These are phyloP conservation scores for Camptophora hylomeconis DNA, from an alignment of 2,329 filamentous ascomycete species.

Conservation along the genomic window DNA sequence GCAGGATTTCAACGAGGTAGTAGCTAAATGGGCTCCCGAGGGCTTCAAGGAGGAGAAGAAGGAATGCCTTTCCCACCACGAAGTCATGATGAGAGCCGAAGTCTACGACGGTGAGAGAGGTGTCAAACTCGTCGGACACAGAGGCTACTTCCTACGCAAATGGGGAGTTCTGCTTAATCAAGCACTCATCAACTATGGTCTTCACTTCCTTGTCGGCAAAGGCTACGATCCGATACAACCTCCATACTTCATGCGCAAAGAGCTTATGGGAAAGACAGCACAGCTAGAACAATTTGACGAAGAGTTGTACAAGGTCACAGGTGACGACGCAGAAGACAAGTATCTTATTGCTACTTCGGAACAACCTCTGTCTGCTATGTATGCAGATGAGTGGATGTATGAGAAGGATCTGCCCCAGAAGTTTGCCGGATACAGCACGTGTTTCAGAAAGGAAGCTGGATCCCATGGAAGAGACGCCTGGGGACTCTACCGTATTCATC, in stretches of 20 bases:
- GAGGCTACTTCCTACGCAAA: slow-evolving; percentile 81
- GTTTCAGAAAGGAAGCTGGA: slow-evolving; percentile 91
- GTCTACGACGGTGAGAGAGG: slow-evolving; percentile 89
- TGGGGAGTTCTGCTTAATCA: slow-evolving; percentile 88
- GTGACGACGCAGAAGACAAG: slow-evolving; percentile 81
- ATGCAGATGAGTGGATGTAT: slow-evolving; percentile 86
- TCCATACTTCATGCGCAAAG: slow-evolving; percentile 87
- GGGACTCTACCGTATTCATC: slow-evolving; percentile 96
- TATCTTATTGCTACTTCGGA: slow-evolving; percentile 74
- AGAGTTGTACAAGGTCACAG: slow-evolving; percentile 88
- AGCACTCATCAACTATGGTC: slow-evolving; percentile 86
- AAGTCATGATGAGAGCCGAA: slow-evolving; percentile 75
- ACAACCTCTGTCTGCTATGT: slow-evolving; percentile 85
- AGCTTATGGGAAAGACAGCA: slow-evolving; percentile 95
- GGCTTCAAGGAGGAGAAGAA: slow-evolving; percentile 62
- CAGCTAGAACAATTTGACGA: slow-evolving; percentile 97
- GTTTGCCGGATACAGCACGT: slow-evolving; percentile 84
- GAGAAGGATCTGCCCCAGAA: slow-evolving; percentile 79
- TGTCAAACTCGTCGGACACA: slow-evolving; percentile 85
- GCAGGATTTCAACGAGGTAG: slow-evolving; percentile 64
- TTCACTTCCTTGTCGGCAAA: slow-evolving; percentile 72
- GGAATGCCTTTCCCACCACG: slow-evolving; percentile 77
- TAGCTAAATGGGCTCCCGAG: slow-evolving; percentile 70
- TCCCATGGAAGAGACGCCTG: slow-evolving; percentile 86
- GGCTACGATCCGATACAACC: slow-evolving; percentile 76